Evolutionary conservation across 2,329 filamentous ascomycete species (phyloP), one percentile per base, ranked within the genome.

Genomic region (Penicillium sp.): DNA sequence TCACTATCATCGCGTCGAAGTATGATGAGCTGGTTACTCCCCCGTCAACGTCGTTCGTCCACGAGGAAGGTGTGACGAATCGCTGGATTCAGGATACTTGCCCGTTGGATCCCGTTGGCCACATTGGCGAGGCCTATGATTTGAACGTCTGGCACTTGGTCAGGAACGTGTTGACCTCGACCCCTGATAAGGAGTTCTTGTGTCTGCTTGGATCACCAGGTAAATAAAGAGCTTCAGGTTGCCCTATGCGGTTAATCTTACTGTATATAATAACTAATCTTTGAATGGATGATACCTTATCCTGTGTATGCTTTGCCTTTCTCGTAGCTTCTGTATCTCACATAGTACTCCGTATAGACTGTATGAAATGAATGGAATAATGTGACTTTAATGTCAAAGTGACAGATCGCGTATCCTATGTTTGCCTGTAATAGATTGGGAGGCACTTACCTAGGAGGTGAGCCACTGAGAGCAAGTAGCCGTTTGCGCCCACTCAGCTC

Each of bases 81-180:
- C 55, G 62, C 4, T 73, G 65, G 59, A 60, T 75, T 29, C 72
- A 75, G 61, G 63, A 68, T 53, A 61, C 60, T 7, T 75, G 73
- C 45, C 61, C 64, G 2, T 13, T 68, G 0, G 73, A 75, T 34
- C 68, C 70, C 0, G 72, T 74, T 11, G 73, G 72, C 2, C 73
- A 75, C 59, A 72, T 75, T 54, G 72, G 70, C 1, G 70, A 73
- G 63, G 72, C 70, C 11, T 75, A 74, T 62, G 73, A 75, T 59
- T 41, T 68, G 59, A 74, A 75, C 58, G 72, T 75, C 11, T 75
- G 73, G 73, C 71, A 75, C 53, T 46, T 75, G 65, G 72, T 75
- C 13, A 68, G 68, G 58, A 74, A 75, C 55, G 72, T 70, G 16
- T 50, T 75, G 54, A 67, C 72, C 47, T 64, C 61, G 10, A 66